Percentiles rank a stretch among this genome's conserved stretches.
Conservation (phyloP, 1,284 basidiomycete species). For the Heterobasidion occidentale region DNA sequence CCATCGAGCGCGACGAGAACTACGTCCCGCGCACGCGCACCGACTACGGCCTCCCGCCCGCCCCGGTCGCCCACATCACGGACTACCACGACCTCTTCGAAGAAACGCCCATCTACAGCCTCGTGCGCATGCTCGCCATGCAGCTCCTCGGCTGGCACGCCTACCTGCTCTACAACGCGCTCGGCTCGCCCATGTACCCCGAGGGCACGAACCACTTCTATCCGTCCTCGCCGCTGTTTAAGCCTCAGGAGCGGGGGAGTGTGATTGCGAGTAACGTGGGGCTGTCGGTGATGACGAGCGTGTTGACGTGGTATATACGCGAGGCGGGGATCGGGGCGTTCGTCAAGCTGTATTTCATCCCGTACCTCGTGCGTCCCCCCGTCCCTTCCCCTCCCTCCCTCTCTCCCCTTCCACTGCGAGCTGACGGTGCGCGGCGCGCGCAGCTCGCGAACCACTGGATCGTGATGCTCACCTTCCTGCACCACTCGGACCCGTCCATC, state of each 20-base stretch:
- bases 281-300: constrained; percentile 26
- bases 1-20: constrained; percentile 42
- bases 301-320: constrained; percentile 29
- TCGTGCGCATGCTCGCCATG: constrained; percentile 55
- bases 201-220: constrained; percentile 63
- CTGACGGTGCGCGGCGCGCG: not conserved
- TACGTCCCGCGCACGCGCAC: constrained; percentile 39
- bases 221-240: constrained; percentile 67
- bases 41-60: constrained; percentile 30
- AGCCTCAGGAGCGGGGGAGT: constrained; percentile 45
- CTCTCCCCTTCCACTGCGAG: constrained; percentile 18
- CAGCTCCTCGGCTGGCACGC: constrained; percentile 63
- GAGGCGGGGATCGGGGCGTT: constrained; percentile 29
- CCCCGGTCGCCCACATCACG: constrained; percentile 20
- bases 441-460: constrained; percentile 46
- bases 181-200: constrained; percentile 65
- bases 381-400: too few species aligned
- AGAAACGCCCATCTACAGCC: constrained; percentile 65
- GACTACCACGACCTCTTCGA: constrained; percentile 46
- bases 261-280: constrained; percentile 40
- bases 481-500: constrained; percentile 65
- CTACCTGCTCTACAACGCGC: constrained; percentile 68
- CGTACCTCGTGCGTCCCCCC: constrained; percentile 33
- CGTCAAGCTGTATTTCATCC: constrained; percentile 36
- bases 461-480: constrained; percentile 65